phyloP scores from a whole-genome alignment of 441 rosid genomes.

The Omphalea diandra region DNA sequence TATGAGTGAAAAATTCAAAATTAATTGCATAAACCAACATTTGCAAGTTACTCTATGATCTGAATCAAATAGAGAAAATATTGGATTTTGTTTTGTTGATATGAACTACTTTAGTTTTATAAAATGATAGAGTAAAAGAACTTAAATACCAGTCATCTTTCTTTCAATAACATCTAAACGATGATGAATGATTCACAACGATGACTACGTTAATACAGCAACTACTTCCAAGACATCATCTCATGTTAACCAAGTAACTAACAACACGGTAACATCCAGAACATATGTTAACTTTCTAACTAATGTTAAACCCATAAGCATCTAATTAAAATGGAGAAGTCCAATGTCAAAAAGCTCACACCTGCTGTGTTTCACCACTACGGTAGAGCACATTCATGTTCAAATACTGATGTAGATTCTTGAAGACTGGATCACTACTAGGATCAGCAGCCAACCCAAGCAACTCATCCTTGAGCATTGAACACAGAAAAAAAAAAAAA shows the following conservation, averaged over 20 bases:
- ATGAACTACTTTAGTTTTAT: background rate
- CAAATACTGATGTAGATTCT: conserved; percentile 37
- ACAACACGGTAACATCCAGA: background rate
- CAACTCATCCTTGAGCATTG: conserved; percentile 64
- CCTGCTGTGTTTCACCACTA: conserved; percentile 74
- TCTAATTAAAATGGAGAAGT: background rate
- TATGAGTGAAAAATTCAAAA: background rate
- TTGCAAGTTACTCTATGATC: background rate
- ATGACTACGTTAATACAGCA: background rate
- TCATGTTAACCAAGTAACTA: background rate
- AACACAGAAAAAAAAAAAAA: conserved; percentile 9
- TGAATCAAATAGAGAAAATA: background rate
- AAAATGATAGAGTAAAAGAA: background rate
- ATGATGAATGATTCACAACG: background rate
- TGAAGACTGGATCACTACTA: conserved; percentile 61
- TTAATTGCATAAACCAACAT: background rate
- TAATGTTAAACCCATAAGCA: background rate
- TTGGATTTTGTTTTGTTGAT: background rate
- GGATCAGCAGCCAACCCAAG: conserved; percentile 82
- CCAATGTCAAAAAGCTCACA: conserved; percentile 18
- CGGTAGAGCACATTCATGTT: conserved; percentile 84
- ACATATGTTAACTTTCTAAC: background rate
- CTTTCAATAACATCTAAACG: background rate
- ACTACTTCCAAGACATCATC: background rate
- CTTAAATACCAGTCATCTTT: background rate